phyloP scores from a whole-genome alignment of 164 flowering plant genomes.

The Umbilicus rupestris region DNA sequence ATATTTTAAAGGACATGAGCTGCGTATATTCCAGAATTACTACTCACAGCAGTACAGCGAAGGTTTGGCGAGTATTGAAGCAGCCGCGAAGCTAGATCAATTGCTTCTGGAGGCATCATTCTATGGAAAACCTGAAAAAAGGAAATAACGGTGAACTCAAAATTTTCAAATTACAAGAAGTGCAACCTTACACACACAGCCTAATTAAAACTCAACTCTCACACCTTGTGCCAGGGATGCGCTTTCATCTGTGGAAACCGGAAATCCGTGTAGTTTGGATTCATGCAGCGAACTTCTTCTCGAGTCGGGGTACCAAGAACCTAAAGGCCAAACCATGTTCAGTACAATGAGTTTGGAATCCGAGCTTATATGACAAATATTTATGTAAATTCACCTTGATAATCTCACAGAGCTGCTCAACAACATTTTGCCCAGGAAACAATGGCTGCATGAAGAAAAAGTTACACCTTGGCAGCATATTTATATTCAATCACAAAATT shows the following conservation, averaged over 20 bases:
- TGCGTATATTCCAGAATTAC: no score
- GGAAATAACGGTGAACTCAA: neutral
- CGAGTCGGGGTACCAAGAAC: constrained; percentile 9
- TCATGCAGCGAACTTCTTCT: constrained; percentile 9
- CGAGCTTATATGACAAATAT: no score
- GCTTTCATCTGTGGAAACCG: constrained; percentile 8
- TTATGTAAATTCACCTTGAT: constrained; percentile 5
- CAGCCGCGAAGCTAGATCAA: constrained; percentile 64
- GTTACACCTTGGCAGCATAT: neutral
- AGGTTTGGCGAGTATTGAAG: constrained; percentile 70
- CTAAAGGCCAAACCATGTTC: neutral
- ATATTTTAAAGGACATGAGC: no score
- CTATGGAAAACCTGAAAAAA: constrained; percentile 34
- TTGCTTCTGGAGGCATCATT: constrained; percentile 74
- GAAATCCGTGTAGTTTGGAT: constrained; percentile 8
- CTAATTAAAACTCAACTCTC: neutral
- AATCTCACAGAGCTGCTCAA: constrained; percentile 10
- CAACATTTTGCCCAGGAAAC: constrained; percentile 12
- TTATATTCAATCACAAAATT: no score
- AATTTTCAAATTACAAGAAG: neutral
- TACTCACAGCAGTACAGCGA: constrained; percentile 64
- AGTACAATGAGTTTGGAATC: neutral
- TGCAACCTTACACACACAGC: neutral
- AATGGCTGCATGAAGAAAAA: constrained; percentile 3
- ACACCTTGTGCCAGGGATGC: constrained; percentile 9